Percentiles rank a stretch among this genome's conserved stretches.
Evolutionary conservation across 2,329 filamentous ascomycete species (phyloP).

Genomic region (Geosmithia morbida): DNA sequence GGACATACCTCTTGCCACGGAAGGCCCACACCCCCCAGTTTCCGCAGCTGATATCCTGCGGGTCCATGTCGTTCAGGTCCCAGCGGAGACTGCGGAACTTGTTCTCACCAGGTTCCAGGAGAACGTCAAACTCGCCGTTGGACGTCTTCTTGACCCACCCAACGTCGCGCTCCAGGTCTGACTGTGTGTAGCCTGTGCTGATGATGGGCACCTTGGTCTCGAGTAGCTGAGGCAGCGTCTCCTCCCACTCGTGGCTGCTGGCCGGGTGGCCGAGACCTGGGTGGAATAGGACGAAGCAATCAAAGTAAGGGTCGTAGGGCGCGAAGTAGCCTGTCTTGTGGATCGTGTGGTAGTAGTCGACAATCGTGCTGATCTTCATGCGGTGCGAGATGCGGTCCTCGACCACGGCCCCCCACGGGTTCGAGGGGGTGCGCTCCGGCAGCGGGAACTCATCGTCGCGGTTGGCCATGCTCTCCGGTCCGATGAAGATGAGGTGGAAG

Average conservation of each 20-base stretch:
- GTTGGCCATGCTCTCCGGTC: conserved; percentile 90
- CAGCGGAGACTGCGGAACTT: conserved; percentile 84
- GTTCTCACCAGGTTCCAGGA: conserved; percentile 89
- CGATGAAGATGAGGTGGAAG: conserved; percentile 87
- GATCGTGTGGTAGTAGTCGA: conserved; percentile 96
- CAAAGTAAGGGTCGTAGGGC: conserved; percentile 95
- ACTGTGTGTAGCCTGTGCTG: conserved; percentile 90
- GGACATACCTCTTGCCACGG: conserved; percentile 73
- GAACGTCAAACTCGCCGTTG: conserved; percentile 77
- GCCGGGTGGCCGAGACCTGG: conserved; percentile 91
- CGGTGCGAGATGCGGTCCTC: conserved; percentile 80
- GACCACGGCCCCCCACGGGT: conserved; percentile 87
- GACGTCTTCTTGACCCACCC: conserved; percentile 79
- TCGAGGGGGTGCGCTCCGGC: conserved; percentile 67
- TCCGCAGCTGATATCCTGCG: conserved; percentile 83
- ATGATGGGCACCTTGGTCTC: conserved; percentile 94
- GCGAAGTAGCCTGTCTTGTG: conserved; percentile 83
- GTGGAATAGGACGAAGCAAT: conserved; percentile 94
- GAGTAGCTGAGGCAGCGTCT: conserved; percentile 75
- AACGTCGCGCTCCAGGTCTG: conserved; percentile 86
- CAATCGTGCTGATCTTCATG: conserved; percentile 95
- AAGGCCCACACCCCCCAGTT: conserved; percentile 98
- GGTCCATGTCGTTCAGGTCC: conserved; percentile 93
- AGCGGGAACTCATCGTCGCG: conserved; percentile 87
- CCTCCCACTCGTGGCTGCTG: conserved; percentile 84